Percentiles rank a stretch among this genome's conserved stretches.
These are phyloP conservation scores for Leishmania amazonensis DNA, from an alignment of 208 protist species.

Conservation along the genomic window DNA sequence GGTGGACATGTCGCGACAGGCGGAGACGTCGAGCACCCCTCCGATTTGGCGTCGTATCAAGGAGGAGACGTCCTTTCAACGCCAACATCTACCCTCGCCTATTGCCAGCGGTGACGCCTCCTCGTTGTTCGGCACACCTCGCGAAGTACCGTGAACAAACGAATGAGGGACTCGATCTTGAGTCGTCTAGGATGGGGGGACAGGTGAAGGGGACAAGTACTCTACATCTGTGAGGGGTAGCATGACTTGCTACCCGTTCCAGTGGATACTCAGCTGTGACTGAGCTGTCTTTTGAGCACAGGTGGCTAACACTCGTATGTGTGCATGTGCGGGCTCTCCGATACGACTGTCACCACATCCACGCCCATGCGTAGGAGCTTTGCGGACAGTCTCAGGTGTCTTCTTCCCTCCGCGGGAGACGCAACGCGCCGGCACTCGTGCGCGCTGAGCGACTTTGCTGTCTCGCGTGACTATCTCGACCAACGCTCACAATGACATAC, in stretches of 20 bases:
- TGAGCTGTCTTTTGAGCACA: not conserved
- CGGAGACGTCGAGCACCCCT: slow-evolving; percentile 12
- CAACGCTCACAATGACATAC: not conserved
- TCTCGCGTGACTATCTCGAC: not conserved
- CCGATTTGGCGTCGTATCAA: slow-evolving; percentile 26
- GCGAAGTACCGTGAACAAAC: slow-evolving; percentile 15
- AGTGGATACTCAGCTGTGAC: not conserved
- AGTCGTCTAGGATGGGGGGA: not conserved
- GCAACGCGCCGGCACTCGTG: not conserved
- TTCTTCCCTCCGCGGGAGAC: not conserved
- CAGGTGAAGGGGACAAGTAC: not conserved
- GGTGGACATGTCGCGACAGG: not conserved
- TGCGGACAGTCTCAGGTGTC: not conserved
- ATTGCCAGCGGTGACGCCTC: slow-evolving; percentile 10
- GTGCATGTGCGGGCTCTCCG: not conserved
- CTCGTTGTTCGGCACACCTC: slow-evolving; percentile 22
- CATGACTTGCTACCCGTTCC: not conserved
- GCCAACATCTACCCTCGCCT: slow-evolving; percentile 12
- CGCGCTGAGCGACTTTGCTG: not conserved
- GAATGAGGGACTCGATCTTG: not conserved
- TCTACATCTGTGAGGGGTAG: not conserved
- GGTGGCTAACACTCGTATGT: not conserved
- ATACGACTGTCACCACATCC: not conserved
- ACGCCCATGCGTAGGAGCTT: not conserved
- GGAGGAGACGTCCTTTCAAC: slow-evolving; percentile 16